Percentiles rank a stretch among this genome's conserved stretches.
These are phyloP conservation scores for Scedosporium dehoogii DNA, from an alignment of 2,329 filamentous ascomycete genomes.

Conservation along the genomic window DNA sequence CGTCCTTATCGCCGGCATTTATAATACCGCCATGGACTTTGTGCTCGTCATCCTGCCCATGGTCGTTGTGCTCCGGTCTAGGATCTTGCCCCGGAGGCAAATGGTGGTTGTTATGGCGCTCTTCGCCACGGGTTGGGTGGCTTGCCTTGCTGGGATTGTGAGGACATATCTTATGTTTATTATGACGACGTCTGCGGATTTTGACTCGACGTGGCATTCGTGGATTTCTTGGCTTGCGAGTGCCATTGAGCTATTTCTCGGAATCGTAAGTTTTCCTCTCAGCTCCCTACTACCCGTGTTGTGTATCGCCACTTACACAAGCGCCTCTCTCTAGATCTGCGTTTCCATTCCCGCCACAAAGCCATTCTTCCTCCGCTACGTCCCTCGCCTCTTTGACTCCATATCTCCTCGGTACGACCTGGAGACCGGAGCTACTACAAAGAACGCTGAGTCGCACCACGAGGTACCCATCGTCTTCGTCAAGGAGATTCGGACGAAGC, in stretches of 20 bases:
- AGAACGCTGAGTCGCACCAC: not conserved
- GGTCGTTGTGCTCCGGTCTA: slow-evolving; percentile 28
- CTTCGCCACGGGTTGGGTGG: slow-evolving; percentile 40
- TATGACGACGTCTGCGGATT: slow-evolving; percentile 15
- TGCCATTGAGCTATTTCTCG: slow-evolving; percentile 30
- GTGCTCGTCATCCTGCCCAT: slow-evolving; percentile 42
- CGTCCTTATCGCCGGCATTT: slow-evolving; percentile 42
- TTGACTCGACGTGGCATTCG: slow-evolving; percentile 25
- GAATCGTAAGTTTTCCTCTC: slow-evolving; percentile 17
- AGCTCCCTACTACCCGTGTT: not conserved
- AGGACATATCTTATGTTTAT: slow-evolving; percentile 26
- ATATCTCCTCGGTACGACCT: not conserved
- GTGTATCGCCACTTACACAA: not conserved
- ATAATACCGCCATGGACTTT: slow-evolving; percentile 52
- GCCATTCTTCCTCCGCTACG: slow-evolving; percentile 29
- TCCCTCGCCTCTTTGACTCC: slow-evolving; percentile 19
- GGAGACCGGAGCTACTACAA: not conserved
- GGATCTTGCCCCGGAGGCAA: slow-evolving; percentile 36
- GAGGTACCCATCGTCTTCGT: not conserved
- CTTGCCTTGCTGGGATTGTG: slow-evolving; percentile 26
- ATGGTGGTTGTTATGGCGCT: slow-evolving; percentile 33
- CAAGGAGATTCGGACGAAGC: not conserved
- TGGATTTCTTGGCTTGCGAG: slow-evolving; percentile 25
- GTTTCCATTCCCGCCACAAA: slow-evolving; percentile 34
- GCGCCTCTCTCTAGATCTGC: slow-evolving; percentile 19